A percentile compares a stretch with the other conserved stretches of the same genome.
These are phyloP conservation scores for Colletotrichum zoysiae DNA, from an alignment of 2,329 filamentous ascomycete genomes.

Conservation along the genomic window DNA sequence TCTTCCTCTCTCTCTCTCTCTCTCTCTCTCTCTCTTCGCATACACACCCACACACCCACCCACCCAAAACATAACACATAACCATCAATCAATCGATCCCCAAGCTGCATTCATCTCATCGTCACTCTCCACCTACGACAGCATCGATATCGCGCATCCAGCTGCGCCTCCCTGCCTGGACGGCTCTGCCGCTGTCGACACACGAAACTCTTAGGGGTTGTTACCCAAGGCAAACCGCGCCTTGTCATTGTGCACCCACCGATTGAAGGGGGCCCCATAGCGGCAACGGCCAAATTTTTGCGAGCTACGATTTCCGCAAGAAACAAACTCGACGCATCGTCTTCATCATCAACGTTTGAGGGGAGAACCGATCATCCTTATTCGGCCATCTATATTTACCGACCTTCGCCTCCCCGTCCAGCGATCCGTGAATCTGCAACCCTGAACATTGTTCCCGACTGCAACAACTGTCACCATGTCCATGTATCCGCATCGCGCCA, in stretches of 20 bases:
- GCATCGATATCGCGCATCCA: slow-evolving; percentile 27
- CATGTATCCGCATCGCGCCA: slow-evolving; percentile 93
- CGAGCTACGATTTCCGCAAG: slow-evolving; percentile 21
- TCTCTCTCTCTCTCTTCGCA: no score
- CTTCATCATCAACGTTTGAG: slow-evolving; percentile 6
- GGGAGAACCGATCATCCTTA: neutral
- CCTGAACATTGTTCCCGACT: neutral
- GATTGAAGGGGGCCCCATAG: slow-evolving; percentile 34
- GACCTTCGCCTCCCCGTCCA: slow-evolving; percentile 6
- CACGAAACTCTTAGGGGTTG: slow-evolving; percentile 20
- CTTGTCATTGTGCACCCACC: slow-evolving; percentile 24
- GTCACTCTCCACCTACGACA: neutral
- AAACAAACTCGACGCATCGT: neutral
- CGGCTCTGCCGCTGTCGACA: slow-evolving; percentile 34
- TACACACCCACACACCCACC: slow-evolving; percentile 14
- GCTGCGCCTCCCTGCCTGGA: slow-evolving; percentile 33
- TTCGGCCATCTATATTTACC: neutral
- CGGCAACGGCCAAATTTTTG: slow-evolving; percentile 34
- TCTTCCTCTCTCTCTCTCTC: no score
- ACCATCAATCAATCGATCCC: slow-evolving; percentile 24
- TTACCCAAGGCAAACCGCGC: slow-evolving; percentile 36
- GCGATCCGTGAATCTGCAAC: neutral
- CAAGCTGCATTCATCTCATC: slow-evolving; percentile 12
- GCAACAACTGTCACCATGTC: slow-evolving; percentile 60
- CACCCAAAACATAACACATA: slow-evolving; percentile 18